Conservation (phyloP, 2,329 filamentous ascomycete genomes). For the Claviceps fusiformis region DNA sequence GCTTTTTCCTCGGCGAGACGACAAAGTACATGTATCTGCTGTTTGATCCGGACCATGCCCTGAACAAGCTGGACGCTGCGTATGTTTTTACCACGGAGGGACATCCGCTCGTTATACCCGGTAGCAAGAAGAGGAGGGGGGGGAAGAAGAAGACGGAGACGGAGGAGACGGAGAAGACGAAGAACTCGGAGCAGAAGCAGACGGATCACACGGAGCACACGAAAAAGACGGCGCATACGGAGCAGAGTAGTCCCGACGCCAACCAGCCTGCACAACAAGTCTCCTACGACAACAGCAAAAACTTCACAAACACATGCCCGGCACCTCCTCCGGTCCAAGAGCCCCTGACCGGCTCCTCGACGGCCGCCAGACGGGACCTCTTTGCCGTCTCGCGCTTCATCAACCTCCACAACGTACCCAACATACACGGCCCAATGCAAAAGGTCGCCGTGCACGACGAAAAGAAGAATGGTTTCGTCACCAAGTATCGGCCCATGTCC, state of each 20-base stretch:
- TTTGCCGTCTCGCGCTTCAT: slow-evolving; percentile 84
- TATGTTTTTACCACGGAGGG: slow-evolving; percentile 95
- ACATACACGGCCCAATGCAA: slow-evolving; percentile 36
- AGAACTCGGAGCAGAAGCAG: background rate
- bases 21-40: slow-evolving; percentile 90
- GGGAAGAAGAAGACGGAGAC: slow-evolving; percentile 8
- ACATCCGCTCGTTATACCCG: slow-evolving; percentile 76
- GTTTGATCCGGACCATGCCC: slow-evolving; percentile 71
- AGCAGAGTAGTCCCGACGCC: slow-evolving; percentile 12
- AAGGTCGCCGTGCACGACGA: slow-evolving; percentile 29
- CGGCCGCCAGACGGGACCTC: slow-evolving; percentile 65
- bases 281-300: slow-evolving; percentile 23
- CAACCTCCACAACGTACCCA: slow-evolving; percentile 64
- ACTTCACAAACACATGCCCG: slow-evolving; percentile 52
- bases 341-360: slow-evolving; percentile 63
- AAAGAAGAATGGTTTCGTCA: slow-evolving; percentile 23
- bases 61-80: slow-evolving; percentile 75
- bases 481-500: slow-evolving; percentile 37
- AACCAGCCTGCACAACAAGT: background rate
- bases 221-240: too few species aligned
- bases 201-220: background rate
- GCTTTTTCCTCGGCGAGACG: slow-evolving; percentile 94
- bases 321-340: slow-evolving; percentile 37
- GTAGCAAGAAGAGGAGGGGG: too few species aligned
- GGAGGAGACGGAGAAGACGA: background rate